Evolutionary conservation across 1,284 basidiomycete genomes (phyloP).

Genomic region (Phaffia rhodozyma): DNA sequence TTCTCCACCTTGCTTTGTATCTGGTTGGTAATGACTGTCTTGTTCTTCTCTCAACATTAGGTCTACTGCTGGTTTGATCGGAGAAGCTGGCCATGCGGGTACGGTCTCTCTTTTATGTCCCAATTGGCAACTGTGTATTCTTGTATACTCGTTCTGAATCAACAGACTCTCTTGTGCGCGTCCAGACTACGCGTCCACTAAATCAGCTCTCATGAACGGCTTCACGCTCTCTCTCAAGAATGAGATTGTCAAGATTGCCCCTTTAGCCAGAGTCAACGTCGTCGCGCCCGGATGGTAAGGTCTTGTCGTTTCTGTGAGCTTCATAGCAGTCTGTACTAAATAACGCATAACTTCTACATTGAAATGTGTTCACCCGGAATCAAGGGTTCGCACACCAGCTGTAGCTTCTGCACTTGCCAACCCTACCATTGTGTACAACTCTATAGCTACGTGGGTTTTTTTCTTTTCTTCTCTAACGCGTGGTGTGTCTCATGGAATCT

Average conservation of each 20-base stretch:
- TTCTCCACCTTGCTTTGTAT: background rate
- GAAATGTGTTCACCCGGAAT: background rate
- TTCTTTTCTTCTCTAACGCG: background rate
- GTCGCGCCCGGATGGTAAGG: slow-evolving; percentile 60
- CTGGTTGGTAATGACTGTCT: background rate
- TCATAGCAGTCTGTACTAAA: slow-evolving; percentile 33
- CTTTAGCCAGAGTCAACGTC: slow-evolving; percentile 54
- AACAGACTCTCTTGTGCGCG: background rate
- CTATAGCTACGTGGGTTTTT: slow-evolving; percentile 49
- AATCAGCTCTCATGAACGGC: slow-evolving; percentile 58
- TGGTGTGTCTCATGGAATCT: background rate
- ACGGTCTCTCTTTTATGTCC: slow-evolving; percentile 30
- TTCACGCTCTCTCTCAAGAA: slow-evolving; percentile 58
- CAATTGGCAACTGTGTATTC: no score
- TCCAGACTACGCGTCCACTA: slow-evolving; percentile 23
- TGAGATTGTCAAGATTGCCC: slow-evolving; percentile 63
- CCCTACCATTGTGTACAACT: slow-evolving; percentile 41
- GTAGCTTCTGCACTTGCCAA: slow-evolving; percentile 20
- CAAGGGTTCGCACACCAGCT: slow-evolving; percentile 27
- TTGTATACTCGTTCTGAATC: background rate
- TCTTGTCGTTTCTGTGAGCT: slow-evolving; percentile 39
- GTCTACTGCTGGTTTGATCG: slow-evolving; percentile 53
- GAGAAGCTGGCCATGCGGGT: slow-evolving; percentile 55
- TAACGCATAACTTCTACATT: slow-evolving; percentile 31
- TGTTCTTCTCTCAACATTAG: background rate